Evolutionary conservation across 208 protist species (phyloP).

Genomic region (Herpetomonas samuelpessoai): DNA sequence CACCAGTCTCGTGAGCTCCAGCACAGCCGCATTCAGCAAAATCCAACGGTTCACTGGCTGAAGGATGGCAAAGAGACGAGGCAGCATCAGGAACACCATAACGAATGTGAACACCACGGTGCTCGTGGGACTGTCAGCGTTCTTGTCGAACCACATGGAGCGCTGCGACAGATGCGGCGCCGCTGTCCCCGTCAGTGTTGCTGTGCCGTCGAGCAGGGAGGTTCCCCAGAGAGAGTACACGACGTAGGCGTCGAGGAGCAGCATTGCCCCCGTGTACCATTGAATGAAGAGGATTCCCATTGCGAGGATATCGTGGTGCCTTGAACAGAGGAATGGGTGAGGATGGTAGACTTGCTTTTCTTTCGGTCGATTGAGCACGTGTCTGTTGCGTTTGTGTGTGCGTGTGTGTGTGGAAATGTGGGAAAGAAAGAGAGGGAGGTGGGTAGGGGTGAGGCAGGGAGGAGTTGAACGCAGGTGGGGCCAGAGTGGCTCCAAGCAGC

Average conservation of each 20-base stretch:
- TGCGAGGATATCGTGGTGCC: too few relatives aligned
- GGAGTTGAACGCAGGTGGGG: too few relatives aligned
- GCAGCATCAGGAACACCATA: conserved; percentile 39
- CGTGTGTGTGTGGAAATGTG: too few relatives aligned
- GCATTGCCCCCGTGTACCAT: conserved; percentile 45
- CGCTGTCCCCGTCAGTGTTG: neutral
- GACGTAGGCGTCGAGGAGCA: conserved; percentile 27
- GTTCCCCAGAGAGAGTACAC: conserved; percentile 28
- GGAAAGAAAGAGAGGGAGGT: too few relatives aligned
- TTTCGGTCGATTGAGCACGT: too few relatives aligned
- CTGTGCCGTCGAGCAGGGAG: conserved; percentile 1
- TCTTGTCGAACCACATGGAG: conserved; percentile 44
- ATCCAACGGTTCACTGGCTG: conserved; percentile 62
- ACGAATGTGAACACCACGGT: conserved; percentile 30
- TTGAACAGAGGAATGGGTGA: too few relatives aligned
- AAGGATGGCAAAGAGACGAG: conserved; percentile 41
- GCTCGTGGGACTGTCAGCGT: conserved; percentile 33
- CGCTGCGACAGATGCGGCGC: conserved; percentile 15
- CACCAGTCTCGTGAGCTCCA: conserved; percentile 40
- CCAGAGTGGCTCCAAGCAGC: too few relatives aligned
- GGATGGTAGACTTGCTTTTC: too few relatives aligned
- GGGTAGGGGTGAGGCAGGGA: too few relatives aligned
- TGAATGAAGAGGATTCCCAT: conserved; percentile 37
- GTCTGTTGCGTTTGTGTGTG: too few relatives aligned
- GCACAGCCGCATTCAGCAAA: conserved; percentile 35